Evolutionary conservation across 2,329 filamentous ascomycete species (phyloP).

Genomic region (Elsinoe arachidis): DNA sequence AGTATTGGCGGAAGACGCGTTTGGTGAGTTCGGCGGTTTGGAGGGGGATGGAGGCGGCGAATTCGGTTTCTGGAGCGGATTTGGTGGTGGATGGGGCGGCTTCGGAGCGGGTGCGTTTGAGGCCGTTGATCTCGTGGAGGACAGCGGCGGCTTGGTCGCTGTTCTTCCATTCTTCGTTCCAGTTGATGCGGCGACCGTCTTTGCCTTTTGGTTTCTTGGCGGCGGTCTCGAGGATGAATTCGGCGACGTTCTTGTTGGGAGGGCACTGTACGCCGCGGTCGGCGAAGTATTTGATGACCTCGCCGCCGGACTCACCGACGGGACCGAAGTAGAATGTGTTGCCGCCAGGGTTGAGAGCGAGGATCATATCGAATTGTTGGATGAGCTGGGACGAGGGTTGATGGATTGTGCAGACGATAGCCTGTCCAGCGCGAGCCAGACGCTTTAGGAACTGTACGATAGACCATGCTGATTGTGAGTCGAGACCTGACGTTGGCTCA

Average conservation of each 20-base stretch:
- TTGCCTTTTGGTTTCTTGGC: conserved; percentile 46
- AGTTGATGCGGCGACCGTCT: conserved; percentile 54
- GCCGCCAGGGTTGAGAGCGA: conserved; percentile 59
- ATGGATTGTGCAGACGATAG: conserved; percentile 67
- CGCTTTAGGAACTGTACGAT: conserved; percentile 63
- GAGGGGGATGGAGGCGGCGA: conserved; percentile 54
- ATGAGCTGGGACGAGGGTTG: conserved; percentile 62
- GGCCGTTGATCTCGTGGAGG: conserved; percentile 55
- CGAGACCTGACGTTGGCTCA: conserved; percentile 62
- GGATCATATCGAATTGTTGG: conserved; percentile 65
- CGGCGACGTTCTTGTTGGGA: conserved; percentile 56
- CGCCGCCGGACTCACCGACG: conserved; percentile 57
- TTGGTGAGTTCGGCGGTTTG: conserved; percentile 61
- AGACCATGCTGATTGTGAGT: conserved; percentile 59
- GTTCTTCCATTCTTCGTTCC: conserved; percentile 66
- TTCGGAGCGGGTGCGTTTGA: conserved; percentile 51
- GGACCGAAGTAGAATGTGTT: conserved; percentile 68
- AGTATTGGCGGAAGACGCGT: conserved; percentile 63
- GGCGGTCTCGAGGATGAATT: conserved; percentile 58
- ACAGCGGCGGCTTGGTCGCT: conserved; percentile 54
- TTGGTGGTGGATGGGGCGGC: conserved; percentile 26
- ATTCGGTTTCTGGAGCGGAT: conserved; percentile 32
- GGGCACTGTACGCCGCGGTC: conserved; percentile 58
- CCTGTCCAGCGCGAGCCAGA: conserved; percentile 56
- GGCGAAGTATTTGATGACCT: conserved; percentile 60